These are phyloP conservation scores for Picea glauca DNA, from an alignment of 75 land plant genomes.

Conservation along the genomic window DNA sequence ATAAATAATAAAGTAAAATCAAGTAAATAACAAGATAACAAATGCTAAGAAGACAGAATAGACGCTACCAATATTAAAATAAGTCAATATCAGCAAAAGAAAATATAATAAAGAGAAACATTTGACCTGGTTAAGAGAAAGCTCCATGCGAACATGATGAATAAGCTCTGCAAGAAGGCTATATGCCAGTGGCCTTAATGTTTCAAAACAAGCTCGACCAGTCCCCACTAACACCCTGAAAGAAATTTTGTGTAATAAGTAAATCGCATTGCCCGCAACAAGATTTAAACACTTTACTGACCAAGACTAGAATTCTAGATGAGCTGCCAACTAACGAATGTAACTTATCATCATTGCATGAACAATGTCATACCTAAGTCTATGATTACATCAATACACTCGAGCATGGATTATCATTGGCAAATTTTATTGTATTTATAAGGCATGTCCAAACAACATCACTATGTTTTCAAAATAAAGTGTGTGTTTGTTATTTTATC, in stretches of 20 bases:
- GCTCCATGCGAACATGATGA: conserved; percentile 91
- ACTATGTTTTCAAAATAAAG: not conserved
- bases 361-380: not conserved
- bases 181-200: conserved; percentile 95
- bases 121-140: conserved; percentile 78
- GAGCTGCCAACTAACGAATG: not conserved
- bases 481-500: not conserved
- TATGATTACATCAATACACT: not conserved
- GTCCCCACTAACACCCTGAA: conserved; percentile 95
- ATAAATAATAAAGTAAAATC: not conserved
- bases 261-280: not conserved
- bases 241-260: not conserved
- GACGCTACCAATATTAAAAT: not conserved
- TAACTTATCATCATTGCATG: not conserved
- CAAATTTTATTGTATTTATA: not conserved
- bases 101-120: not conserved
- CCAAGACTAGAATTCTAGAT: not conserved
- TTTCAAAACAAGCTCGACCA: conserved; percentile 93
- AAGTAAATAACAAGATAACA: too few relatives aligned
- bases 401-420: not conserved
- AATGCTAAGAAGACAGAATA: not conserved
- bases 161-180: conserved; percentile 97
- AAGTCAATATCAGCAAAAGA: conserved; percentile 1
- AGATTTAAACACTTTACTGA: not conserved
- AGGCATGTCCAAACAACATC: not conserved